Percentiles rank a stretch among this genome's conserved stretches.
phyloP scores from a whole-genome alignment of 1,284 basidiomycete species.

The Rhizoctonia solani region DNA sequence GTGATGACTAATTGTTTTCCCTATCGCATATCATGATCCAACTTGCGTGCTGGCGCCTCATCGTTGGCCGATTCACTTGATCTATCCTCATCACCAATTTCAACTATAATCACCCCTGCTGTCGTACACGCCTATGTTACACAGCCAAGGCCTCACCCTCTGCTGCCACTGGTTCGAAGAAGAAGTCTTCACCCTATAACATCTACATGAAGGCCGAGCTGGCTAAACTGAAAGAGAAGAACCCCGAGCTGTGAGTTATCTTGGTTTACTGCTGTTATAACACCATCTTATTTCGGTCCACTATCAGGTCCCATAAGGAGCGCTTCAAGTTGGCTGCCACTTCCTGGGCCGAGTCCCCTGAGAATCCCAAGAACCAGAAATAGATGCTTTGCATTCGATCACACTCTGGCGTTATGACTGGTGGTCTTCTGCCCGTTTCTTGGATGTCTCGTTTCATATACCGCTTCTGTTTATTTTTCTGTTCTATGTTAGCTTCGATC shows the following conservation, averaged over 20 bases:
- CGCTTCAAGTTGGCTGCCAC: conserved; percentile 40
- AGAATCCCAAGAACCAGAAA: conserved; percentile 39
- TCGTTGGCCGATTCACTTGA: not conserved
- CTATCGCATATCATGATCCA: conserved; percentile 1
- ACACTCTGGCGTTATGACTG: not conserved
- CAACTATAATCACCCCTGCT: not conserved
- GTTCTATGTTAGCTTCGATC: not conserved
- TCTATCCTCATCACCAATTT: not conserved
- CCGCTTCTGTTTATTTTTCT: conserved; percentile 9
- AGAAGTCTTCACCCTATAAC: conserved; percentile 40
- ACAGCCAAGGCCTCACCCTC: conserved; percentile 36
- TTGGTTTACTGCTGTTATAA: not conserved
- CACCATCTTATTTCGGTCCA: no score
- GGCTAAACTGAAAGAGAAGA: conserved; percentile 39
- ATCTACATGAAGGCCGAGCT: conserved; percentile 40
- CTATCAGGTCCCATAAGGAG: conserved; percentile 32
- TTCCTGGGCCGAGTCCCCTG: conserved; percentile 36
- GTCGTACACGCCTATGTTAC: not conserved
- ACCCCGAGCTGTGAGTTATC: conserved; percentile 37
- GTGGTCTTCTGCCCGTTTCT: not conserved
- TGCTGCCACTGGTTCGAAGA: conserved; percentile 37
- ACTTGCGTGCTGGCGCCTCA: not conserved
- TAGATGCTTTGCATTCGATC: not conserved
- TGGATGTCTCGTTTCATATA: conserved; percentile 5
- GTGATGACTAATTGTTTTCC: conserved; percentile 9